Evolutionary conservation across 176 grass and related monocot genomes (phyloP).

Genomic region (Stipa capillata): DNA sequence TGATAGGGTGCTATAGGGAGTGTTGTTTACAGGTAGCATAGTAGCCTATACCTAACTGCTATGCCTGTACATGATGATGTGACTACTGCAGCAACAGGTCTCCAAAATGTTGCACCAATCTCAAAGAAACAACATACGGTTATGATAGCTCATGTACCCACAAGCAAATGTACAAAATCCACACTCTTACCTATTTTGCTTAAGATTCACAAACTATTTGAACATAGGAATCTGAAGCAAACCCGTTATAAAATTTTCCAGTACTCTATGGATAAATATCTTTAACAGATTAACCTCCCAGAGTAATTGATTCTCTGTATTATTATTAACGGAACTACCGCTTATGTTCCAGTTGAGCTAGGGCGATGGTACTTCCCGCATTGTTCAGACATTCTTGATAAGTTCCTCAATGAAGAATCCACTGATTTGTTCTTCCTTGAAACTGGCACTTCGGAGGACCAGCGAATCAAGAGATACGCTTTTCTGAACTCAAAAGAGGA

Average conservation of each 20-base stretch:
- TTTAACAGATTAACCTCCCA: not conserved
- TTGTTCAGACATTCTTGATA: conserved; percentile 81
- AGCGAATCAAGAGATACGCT: conserved; percentile 58
- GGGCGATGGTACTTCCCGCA: conserved; percentile 76
- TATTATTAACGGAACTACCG: not conserved
- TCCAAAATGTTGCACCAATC: no score
- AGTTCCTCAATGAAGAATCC: conserved; percentile 79
- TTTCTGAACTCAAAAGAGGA: conserved; percentile 86
- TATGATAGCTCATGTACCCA: no score
- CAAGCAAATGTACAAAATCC: no score
- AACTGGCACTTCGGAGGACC: conserved; percentile 63
- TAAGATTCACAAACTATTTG: not conserved
- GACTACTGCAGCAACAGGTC: no score
- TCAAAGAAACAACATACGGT: no score
- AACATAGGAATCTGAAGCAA: not conserved
- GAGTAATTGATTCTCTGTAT: not conserved
- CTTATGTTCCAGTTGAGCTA: conserved; percentile 54
- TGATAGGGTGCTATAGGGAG: no score
- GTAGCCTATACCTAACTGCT: no score
- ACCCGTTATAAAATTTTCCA: not conserved
- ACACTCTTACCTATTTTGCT: not conserved
- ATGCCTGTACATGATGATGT: no score
- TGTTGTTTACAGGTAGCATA: no score
- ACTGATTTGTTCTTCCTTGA: conserved; percentile 56
- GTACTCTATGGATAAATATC: not conserved